Evolutionary conservation across 345 rosid species (phyloP), one percentile per base, ranked within the genome.

Genomic region (Arabidopsis suecica): DNA sequence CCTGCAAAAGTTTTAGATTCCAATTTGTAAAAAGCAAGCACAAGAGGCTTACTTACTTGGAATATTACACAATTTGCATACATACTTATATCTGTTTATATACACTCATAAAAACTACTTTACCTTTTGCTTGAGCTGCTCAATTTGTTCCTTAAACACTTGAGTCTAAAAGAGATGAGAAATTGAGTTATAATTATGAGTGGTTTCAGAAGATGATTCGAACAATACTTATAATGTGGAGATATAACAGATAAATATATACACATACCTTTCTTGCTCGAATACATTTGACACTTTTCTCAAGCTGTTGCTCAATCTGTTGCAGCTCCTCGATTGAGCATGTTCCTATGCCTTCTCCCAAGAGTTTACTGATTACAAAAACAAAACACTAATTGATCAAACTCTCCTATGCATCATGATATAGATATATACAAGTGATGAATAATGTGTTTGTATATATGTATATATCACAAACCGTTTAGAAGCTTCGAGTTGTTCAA

Each of bases 401-500:
- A 33, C 18, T 42, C 59, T 51, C 18, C 18, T 41, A 61, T 18
- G 42, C 34, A 16, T 16, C 3, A 33, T 22, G 38, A 10, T 16
- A 33, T 53, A 42, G 30, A 10, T 28, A 33, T 42, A 42, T 7
- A 22, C 66, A 78, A 58, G n/a, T 68, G 6, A 54, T 16, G 9
- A 3, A 28, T 28, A 22, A 62, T 37, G 61, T 20, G 50, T 72
- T 50, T 53, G 32, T 33, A 59, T 49, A 32, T 33, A 59, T 49
- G 18, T 12, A 57, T 7, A 33, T 2, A 72, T 56, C 55, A 73
- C 78, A 47, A 69, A 80, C 97, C 94, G 84, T 83, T 83, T 90
- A 9, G 95, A 84, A 55, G 68, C 83, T 79, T 91, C 97, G 57
- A 91, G 96, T 68, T 65, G 70, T 84, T 91, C 97, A 56, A 91